Evolutionary conservation across 495 filamentous ascomycete genomes (phyloP).

Genomic region (Neurospora sp.): DNA sequence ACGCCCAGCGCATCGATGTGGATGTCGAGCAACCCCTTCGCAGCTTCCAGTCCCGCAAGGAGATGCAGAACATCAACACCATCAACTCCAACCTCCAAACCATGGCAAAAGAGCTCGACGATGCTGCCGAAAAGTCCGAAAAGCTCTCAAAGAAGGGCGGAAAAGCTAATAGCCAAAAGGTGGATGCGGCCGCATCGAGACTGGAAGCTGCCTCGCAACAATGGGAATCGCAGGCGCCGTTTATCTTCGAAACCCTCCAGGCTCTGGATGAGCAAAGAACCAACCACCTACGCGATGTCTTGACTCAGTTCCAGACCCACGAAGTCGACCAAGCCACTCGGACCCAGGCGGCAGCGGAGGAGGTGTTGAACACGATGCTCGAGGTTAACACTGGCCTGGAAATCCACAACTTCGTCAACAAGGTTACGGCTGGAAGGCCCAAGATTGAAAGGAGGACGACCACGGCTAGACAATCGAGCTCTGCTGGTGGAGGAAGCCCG

Average conservation of each 20-base stretch:
- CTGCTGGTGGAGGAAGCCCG: conserved; percentile 22
- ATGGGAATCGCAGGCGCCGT: conserved; percentile 95
- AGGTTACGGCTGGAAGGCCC: conserved; percentile 39
- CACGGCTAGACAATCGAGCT: conserved; percentile 29
- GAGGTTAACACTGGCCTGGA: conserved; percentile 84
- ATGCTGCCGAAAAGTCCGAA: conserved; percentile 75
- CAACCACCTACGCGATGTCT: conserved; percentile 83
- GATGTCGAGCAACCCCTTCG: conserved; percentile 85
- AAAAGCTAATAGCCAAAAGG: conserved; percentile 68
- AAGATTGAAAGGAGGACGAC: conserved; percentile 34
- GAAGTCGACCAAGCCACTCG: conserved; percentile 82
- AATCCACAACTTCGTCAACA: conserved; percentile 70
- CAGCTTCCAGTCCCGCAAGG: conserved; percentile 56
- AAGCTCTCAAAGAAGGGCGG: conserved; percentile 74
- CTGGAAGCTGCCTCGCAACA: conserved; percentile 69
- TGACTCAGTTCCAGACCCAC: conserved; percentile 89
- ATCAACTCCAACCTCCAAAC: conserved; percentile 71
- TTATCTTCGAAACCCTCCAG: conserved; percentile 90
- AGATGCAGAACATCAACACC: conserved; percentile 75
- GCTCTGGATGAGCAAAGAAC: conserved; percentile 79
- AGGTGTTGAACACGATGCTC: conserved; percentile 72
- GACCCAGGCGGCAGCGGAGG: conserved; percentile 64
- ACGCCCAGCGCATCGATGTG: conserved; percentile 76
- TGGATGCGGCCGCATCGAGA: conserved; percentile 62
- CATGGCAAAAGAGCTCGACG: conserved; percentile 77